Evolutionary conservation across 805 yeast genomes (phyloP).

Genomic region (Candida manassasensis): DNA sequence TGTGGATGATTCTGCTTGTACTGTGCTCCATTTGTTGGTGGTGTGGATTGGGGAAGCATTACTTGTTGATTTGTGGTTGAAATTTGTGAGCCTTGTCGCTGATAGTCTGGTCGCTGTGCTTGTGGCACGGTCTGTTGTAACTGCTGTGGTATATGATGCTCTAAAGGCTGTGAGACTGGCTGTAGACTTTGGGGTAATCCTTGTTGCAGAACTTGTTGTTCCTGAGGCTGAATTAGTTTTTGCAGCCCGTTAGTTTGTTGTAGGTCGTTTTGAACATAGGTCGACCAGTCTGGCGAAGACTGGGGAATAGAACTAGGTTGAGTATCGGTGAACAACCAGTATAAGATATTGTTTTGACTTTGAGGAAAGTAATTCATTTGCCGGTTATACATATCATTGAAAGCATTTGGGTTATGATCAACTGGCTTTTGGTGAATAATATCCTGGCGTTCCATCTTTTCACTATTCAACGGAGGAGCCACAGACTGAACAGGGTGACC

Average conservation of each 20-base stretch:
- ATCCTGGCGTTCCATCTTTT: background rate
- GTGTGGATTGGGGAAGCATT: too few species aligned
- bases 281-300: conserved; percentile 3
- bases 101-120: conserved; percentile 4
- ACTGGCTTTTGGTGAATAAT: background rate
- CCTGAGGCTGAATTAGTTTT: background rate
- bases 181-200: background rate
- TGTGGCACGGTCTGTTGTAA: conserved; percentile 1
- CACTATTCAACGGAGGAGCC: background rate
- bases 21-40: too few species aligned
- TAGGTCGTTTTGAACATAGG: conserved; percentile 1
- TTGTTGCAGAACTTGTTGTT: conserved; percentile 1
- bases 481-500: background rate
- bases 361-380: conserved; percentile 16
- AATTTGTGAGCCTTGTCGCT: conserved; percentile 5
- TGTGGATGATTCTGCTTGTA: too few species aligned
- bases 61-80: too few species aligned
- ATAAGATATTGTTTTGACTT: conserved; percentile 33
- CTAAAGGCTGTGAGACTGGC: background rate
- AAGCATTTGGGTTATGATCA: background rate
- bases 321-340: conserved; percentile 37
- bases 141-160: background rate
- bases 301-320: conserved; percentile 10
- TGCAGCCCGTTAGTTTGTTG: conserved; percentile 2
- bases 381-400: conserved; percentile 3